A percentile compares a stretch with the other conserved stretches of the same genome.
Conservation (phyloP, 1,284 basidiomycete genomes). For the Cryptococcus depauperatus region DNA sequence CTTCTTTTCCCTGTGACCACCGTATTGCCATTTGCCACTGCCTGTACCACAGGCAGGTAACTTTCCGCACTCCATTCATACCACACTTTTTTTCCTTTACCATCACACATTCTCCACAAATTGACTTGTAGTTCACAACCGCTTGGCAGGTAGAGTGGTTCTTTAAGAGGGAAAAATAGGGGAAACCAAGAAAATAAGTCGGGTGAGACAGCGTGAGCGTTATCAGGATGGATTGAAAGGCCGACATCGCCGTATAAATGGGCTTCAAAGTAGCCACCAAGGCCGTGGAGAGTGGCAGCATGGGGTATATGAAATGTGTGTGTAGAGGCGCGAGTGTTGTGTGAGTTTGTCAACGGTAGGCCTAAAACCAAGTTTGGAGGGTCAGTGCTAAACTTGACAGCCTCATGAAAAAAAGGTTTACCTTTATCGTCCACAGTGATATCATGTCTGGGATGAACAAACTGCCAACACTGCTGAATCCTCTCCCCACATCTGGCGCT, state of each 20-base stretch:
- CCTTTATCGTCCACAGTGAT: conserved; percentile 64
- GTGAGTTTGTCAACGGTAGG: conserved; percentile 73
- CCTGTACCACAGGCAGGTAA: conserved; percentile 55
- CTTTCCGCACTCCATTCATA: conserved; percentile 97
- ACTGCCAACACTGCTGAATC: conserved; percentile 95
- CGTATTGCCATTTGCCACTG: conserved; percentile 8
- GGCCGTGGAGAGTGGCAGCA: conserved; percentile 89
- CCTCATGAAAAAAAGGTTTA: conserved; percentile 37
- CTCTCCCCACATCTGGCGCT: conserved; percentile 63
- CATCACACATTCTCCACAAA: conserved; percentile 86
- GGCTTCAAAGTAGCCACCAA: conserved; percentile 97
- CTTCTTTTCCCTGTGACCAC: background rate
- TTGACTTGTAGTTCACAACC: conserved; percentile 83
- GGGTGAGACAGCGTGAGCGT: conserved; percentile 70
- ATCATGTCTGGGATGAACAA: conserved; percentile 83
- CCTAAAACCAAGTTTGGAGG: conserved; percentile 54
- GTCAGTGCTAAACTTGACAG: no score
- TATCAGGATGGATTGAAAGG: conserved; percentile 85
- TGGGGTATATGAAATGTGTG: conserved; percentile 89
- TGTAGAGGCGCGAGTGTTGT: conserved; percentile 72
- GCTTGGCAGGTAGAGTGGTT: conserved; percentile 86
- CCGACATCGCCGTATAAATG: conserved; percentile 81
- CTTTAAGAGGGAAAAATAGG: conserved; percentile 90
- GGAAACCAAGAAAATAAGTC: conserved; percentile 99
- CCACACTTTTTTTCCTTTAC: conserved; percentile 67